Conservation (phyloP, 179 eudicot species). For the Silene vulgaris region DNA sequence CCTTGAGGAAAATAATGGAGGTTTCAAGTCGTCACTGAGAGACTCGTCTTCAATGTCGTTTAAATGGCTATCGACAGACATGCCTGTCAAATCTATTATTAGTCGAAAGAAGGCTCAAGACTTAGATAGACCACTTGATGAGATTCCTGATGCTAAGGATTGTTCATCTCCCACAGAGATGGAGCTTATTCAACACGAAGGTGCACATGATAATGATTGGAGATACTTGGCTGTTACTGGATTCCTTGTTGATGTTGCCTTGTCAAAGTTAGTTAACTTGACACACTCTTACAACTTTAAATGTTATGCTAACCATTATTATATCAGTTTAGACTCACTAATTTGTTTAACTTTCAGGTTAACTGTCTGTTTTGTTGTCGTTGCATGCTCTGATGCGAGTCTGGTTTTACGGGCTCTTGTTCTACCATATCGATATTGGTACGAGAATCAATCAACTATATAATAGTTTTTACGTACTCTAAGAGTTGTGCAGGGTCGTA, state of each 20-base stretch:
- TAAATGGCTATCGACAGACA: constrained; percentile 90
- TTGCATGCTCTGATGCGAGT: constrained; percentile 96
- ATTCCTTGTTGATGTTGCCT: constrained; percentile 57
- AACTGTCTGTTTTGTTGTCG: constrained; percentile 73
- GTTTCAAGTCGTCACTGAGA: constrained; percentile 25
- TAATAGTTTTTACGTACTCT: background rate
- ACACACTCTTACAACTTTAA: constrained; percentile 4
- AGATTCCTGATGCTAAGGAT: constrained; percentile 18
- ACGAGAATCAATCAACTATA: constrained; percentile 20
- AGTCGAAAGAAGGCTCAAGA: constrained; percentile 34
- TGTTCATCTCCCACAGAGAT: constrained; percentile 29
- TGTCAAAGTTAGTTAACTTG: constrained; percentile 47
- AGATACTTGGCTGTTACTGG: constrained; percentile 94
- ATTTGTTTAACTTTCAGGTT: constrained; percentile 51
- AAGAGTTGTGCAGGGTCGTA: background rate
- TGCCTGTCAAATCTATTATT: constrained; percentile 56
- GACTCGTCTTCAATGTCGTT: constrained; percentile 45
- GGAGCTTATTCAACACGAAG: constrained; percentile 29
- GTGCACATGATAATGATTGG: constrained; percentile 80
- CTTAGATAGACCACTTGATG: constrained; percentile 22
- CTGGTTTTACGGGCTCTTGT: constrained; percentile 80
- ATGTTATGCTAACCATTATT: background rate
- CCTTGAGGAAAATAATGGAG: constrained; percentile 25
- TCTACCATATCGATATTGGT: constrained; percentile 89
- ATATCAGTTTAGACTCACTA: constrained; percentile 12